A percentile compares a stretch with the other conserved stretches of the same genome.
These are phyloP conservation scores for Cicer chorassanicum DNA, from an alignment of 306 rosid genomes.

Conservation along the genomic window DNA sequence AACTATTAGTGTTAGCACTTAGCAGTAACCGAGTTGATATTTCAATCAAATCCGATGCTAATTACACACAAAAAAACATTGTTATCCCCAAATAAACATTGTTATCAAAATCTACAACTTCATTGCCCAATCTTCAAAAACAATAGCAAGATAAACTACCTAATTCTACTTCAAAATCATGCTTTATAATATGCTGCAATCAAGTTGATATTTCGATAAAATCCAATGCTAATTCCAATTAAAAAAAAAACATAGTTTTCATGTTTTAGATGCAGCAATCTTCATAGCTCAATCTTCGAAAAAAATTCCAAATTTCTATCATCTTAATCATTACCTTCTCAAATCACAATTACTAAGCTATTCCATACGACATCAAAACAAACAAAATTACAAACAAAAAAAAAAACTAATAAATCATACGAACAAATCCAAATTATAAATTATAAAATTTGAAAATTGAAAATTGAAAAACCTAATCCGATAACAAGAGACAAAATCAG, in stretches of 20 bases:
- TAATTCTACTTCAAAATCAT: too few relatives aligned
- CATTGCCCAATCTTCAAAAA: background rate
- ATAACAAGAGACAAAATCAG: background rate
- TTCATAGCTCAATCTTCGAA: background rate
- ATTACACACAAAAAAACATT: too few relatives aligned
- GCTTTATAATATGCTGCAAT: too few relatives aligned
- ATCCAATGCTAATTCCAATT: too few relatives aligned
- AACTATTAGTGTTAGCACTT: background rate
- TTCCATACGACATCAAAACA: conserved; percentile 16
- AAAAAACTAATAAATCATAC: background rate
- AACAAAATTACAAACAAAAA: background rate
- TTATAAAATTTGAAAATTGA: background rate
- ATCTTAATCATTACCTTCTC: background rate
- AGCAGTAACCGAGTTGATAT: background rate
- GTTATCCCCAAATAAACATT: too few relatives aligned
- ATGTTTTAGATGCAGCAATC: background rate
- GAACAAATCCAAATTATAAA: conserved; percentile 2
- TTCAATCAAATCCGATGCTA: background rate
- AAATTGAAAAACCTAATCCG: conserved; percentile 15
- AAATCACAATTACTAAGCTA: background rate
- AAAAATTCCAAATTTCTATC: background rate
- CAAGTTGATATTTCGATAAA: too few relatives aligned
- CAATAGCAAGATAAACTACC: background rate
- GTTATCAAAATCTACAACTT: background rate
- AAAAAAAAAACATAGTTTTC: too few relatives aligned